Evolutionary conservation across 2,329 filamentous ascomycete genomes (phyloP).

Genomic region (Claviceps fusiformis): DNA sequence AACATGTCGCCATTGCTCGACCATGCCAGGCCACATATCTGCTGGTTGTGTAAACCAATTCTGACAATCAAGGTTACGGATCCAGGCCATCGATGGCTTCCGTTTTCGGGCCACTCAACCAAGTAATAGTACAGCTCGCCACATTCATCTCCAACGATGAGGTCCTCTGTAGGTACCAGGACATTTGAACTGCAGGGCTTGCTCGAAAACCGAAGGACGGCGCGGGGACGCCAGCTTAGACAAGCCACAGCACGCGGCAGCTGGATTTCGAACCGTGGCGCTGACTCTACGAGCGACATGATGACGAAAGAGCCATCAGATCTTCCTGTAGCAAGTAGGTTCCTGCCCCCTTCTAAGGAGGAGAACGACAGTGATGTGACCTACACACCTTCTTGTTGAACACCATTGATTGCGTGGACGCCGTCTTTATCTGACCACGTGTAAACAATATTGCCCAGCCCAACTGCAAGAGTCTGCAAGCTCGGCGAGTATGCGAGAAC

Average conservation of each 20-base stretch:
- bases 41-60: constrained; percentile 69
- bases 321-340: constrained; percentile 74
- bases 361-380: constrained; percentile 88
- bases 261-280: constrained; percentile 60
- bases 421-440: constrained; percentile 72
- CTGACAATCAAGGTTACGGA: constrained; percentile 64
- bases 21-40: constrained; percentile 90
- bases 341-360: constrained; percentile 57
- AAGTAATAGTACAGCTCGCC: constrained; percentile 81
- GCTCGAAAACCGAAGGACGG: constrained; percentile 36
- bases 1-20: constrained; percentile 63
- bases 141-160: constrained; percentile 72
- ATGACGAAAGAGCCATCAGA: constrained; percentile 64
- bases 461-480: constrained; percentile 67
- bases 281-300: constrained; percentile 59
- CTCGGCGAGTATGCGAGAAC: constrained; percentile 71
- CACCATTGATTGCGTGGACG: constrained; percentile 35
- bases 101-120: constrained; percentile 71
- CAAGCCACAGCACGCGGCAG: constrained; percentile 65
- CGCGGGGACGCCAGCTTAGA: constrained; percentile 63
- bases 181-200: constrained; percentile 32
- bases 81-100: constrained; percentile 58
- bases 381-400: constrained; percentile 23
- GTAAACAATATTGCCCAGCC: constrained; percentile 66
- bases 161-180: constrained; percentile 59